These are phyloP conservation scores for Colletotrichum viniferum DNA, from an alignment of 2,329 filamentous ascomycete species.

Conservation along the genomic window DNA sequence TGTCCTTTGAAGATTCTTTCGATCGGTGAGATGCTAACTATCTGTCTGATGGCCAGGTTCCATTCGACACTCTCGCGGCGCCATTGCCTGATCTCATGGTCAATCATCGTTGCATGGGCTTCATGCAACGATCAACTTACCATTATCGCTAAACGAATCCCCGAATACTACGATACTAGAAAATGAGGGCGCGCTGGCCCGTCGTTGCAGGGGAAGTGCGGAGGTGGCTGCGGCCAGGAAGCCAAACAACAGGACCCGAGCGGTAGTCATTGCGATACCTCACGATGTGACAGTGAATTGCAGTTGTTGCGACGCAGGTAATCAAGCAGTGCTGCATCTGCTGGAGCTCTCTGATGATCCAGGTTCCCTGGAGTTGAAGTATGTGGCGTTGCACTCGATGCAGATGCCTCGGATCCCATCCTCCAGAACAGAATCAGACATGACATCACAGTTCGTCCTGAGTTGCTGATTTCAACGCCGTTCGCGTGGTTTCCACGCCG, in stretches of 20 bases:
- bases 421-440: background rate
- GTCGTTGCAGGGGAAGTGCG: background rate
- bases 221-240: background rate
- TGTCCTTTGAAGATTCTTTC: fast-evolving
- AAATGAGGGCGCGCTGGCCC: background rate
- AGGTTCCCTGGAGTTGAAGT: background rate
- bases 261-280: background rate
- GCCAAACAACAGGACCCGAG: background rate
- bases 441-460: background rate
- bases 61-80: constrained; percentile 1
- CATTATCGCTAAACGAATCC: constrained; percentile 14
- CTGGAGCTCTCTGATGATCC: fast-evolving
- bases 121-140: background rate
- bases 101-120: background rate
- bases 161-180: constrained; percentile 13
- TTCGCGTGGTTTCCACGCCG: background rate
- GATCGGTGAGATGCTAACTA: background rate
- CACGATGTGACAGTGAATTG: background rate
- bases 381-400: background rate
- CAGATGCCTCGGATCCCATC: background rate
- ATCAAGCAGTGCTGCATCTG: background rate
- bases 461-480: background rate
- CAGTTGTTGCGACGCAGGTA: fast-evolving
- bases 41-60: constrained; percentile 6
- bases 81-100: background rate